Base-by-base conservation (phyloP, 2,329 filamentous ascomycete genomes). In the Cladosporium sp. region DNA sequence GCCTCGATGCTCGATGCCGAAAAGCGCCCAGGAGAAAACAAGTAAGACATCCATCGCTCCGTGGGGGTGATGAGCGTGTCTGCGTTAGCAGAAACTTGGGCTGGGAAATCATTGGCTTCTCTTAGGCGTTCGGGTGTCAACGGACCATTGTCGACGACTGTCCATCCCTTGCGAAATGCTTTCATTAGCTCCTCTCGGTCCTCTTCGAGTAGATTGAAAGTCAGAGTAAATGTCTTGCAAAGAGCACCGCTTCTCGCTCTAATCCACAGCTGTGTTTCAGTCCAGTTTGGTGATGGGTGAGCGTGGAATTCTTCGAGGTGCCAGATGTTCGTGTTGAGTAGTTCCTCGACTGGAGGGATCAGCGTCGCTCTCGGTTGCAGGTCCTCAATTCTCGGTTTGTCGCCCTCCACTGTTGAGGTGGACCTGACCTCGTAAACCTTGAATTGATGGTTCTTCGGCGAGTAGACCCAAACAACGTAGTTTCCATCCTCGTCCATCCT, bases 391-490 rank as follows among this genome's bases (percentile, higher is more conserved):
- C 58, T 29, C 1, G 72, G 53, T 2, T 50, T 50, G 16, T 65
- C 64, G n/a, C 67, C 70, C 12, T 72, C 68, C 4, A 68, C 53
- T 16, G 53, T 62, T 31, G 40, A 62, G 2, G 29, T 63, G 11
- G 67, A 28, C 5, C 46, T 46, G 7, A 92, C 80, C 71, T 96
- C 92, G 92, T 93, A 99, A 75, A 99, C 93, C 77, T 97, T 98
- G 84, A 99, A 98, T 75, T 94, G 90, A 40, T 95, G 86, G 33
- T 93, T 91, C 69, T 95, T 88, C 0, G 95, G 94, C 12, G 93
- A 97, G 77, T 93, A 97, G 10, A 92, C 94, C 44, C 92, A 88
- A 62, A 94, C 86, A 66, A 85, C 85, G 73, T 88, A 89, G n/a
- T 52, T 60, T 7, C 64, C 69, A 29, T 65, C 65, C 14, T 67